phyloP scores from a whole-genome alignment of 345 rosid species.

The Carallia pectinifolia region DNA sequence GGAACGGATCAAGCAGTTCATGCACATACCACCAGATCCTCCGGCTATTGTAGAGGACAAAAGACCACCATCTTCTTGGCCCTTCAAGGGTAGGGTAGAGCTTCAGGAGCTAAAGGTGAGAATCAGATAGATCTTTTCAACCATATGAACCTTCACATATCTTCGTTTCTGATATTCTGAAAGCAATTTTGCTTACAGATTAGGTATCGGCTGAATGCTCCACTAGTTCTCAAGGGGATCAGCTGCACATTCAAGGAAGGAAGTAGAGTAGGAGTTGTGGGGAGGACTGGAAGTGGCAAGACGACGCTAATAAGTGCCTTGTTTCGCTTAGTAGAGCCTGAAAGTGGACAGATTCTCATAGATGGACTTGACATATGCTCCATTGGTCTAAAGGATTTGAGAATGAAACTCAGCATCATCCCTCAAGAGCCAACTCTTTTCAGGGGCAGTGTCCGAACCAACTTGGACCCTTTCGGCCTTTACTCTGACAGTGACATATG shows the following conservation, averaged over 20 bases:
- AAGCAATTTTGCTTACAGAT: conserved; percentile 13
- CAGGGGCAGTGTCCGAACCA: conserved; percentile 73
- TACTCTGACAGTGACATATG: conserved; percentile 73
- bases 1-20: conserved; percentile 37
- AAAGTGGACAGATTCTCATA: conserved; percentile 61
- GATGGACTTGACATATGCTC: conserved; percentile 74
- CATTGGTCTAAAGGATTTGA: conserved; percentile 78
- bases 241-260: conserved; percentile 35
- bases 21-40: conserved; percentile 33
- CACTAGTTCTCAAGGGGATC: conserved; percentile 37
- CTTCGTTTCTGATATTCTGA: background rate
- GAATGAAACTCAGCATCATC: conserved; percentile 88
- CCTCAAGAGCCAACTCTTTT: conserved; percentile 97
- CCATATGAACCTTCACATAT: background rate
- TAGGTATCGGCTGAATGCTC: conserved; percentile 34
- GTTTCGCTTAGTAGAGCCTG: conserved; percentile 84
- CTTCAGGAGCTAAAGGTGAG: conserved; percentile 25
- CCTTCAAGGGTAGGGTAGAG: conserved; percentile 28
- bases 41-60: conserved; percentile 27
- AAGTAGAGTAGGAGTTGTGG: conserved; percentile 79
- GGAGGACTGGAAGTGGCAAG: conserved; percentile 93
- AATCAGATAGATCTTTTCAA: background rate
- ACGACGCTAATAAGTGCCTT: conserved; percentile 81
- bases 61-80: conserved; percentile 28
- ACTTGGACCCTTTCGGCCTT: conserved; percentile 81